These are phyloP conservation scores for Colletotrichum sp. DNA, from an alignment of 2,329 filamentous ascomycete genomes.

Conservation along the genomic window DNA sequence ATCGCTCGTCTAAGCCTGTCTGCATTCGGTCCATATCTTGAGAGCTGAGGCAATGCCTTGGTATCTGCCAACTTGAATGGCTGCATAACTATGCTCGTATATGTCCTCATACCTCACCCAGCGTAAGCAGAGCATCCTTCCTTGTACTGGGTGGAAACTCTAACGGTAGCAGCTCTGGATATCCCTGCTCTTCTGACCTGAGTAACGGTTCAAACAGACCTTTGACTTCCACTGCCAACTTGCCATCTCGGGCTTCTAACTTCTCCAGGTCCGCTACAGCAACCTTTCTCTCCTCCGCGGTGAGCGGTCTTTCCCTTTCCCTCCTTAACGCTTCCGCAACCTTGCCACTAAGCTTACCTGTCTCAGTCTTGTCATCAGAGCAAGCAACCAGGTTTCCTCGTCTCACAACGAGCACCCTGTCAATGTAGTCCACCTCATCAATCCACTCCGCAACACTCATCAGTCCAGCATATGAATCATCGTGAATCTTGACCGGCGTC, in stretches of 20 bases:
- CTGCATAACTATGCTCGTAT: not conserved
- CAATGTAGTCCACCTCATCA: conserved; percentile 32
- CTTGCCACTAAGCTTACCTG: not conserved
- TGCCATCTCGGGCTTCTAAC: conserved; percentile 26
- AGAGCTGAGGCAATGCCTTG: not conserved
- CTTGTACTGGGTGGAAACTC: conserved; percentile 16
- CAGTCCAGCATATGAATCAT: conserved; percentile 48
- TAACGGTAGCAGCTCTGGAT: conserved; percentile 23
- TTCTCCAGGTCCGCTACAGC: conserved; percentile 30
- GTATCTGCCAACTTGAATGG: not conserved
- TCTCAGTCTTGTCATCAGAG: conserved; percentile 1
- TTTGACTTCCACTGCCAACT: conserved; percentile 28
- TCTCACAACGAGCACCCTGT: conserved; percentile 44
- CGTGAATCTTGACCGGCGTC: conserved; percentile 49
- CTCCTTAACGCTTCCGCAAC: conserved; percentile 26
- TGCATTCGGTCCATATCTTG: not conserved
- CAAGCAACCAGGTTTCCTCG: conserved; percentile 41
- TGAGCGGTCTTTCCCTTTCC: conserved; percentile 34
- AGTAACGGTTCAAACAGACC: conserved; percentile 29
- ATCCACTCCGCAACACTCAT: conserved; percentile 40
- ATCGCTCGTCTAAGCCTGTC: not conserved
- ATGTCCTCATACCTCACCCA: not conserved
- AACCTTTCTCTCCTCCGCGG: conserved; percentile 25
- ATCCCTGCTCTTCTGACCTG: not conserved
- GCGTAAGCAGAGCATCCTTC: not conserved